Percentiles rank a stretch among this genome's conserved stretches.
phyloP scores from a whole-genome alignment of 2,329 filamentous ascomycete genomes.

The Emmonsiellopsis sp. region DNA sequence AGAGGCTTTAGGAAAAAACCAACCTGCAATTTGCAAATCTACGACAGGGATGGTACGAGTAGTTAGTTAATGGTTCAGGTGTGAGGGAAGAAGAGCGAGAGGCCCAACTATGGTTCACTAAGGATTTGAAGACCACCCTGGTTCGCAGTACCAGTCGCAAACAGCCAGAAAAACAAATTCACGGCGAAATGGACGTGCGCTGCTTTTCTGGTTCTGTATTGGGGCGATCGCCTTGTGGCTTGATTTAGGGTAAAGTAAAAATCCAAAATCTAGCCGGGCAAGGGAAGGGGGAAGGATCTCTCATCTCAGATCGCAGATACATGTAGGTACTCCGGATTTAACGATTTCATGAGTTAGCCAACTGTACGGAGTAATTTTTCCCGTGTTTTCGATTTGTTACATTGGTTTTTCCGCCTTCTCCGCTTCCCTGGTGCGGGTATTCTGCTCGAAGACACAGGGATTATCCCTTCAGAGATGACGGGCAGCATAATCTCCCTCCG shows the following conservation, averaged over 20 bases:
- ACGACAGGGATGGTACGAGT: neutral
- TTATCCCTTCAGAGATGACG: no score
- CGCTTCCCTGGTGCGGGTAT: no score
- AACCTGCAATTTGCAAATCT: neutral
- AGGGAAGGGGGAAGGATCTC: no score
- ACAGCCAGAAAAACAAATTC: neutral
- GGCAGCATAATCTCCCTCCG: no score
- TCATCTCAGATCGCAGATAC: neutral
- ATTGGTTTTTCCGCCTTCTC: no score
- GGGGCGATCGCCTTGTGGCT: constrained; percentile 2
- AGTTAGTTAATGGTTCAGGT: no score
- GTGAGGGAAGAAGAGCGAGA: neutral
- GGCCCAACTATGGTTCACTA: constrained; percentile 2
- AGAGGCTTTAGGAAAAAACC: neutral
- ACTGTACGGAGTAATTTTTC: neutral
- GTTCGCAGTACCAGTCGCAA: constrained; percentile 2
- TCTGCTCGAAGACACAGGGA: no score
- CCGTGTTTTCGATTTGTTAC: neutral
- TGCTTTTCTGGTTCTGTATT: constrained; percentile 1
- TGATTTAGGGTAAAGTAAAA: neutral
- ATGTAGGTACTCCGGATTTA: no score
- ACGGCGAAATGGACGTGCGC: neutral
- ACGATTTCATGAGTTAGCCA: neutral
- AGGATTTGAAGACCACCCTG: neutral
- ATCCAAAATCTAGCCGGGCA: no score